phyloP scores from a whole-genome alignment of 139 green algal species.

The Nannochloris sp. region DNA sequence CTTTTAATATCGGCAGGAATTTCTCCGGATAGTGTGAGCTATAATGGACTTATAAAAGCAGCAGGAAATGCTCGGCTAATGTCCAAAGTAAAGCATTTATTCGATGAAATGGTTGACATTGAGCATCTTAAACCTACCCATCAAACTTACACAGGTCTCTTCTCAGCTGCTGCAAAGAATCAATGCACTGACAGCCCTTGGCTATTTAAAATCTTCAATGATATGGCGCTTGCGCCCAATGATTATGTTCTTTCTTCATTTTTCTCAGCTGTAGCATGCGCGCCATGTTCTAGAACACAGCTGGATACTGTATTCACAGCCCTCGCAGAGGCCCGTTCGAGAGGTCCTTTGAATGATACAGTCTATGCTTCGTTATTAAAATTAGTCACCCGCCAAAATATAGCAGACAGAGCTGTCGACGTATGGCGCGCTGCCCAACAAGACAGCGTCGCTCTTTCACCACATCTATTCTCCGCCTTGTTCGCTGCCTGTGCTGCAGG shows the following conservation, averaged over 20 bases:
- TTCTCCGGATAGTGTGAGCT: conserved; percentile 34
- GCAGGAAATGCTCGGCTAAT: conserved; percentile 5
- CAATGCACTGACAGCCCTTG: conserved; percentile 11
- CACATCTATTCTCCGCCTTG: conserved; percentile 36
- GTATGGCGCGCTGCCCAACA: conserved; percentile 35
- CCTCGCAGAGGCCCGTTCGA: conserved; percentile 8
- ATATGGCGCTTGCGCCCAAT: conserved; percentile 24
- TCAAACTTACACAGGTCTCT: conserved; percentile 34
- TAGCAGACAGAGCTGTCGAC: conserved; percentile 29
- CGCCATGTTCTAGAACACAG: conserved; percentile 19
- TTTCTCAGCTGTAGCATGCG: conserved; percentile 26
- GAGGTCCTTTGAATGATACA: background rate
- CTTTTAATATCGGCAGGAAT: conserved; percentile 22
- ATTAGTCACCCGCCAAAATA: conserved; percentile 21
- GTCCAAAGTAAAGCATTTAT: conserved; percentile 3
- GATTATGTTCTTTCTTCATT: conserved; percentile 36
- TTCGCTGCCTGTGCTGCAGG: conserved; percentile 28
- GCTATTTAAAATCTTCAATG: conserved; percentile 15
- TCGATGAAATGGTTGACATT: conserved; percentile 9
- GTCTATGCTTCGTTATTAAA: conserved; percentile 29
- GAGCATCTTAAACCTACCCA: conserved; percentile 14
- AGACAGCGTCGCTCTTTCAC: conserved; percentile 20
- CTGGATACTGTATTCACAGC: conserved; percentile 29
- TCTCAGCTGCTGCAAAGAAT: conserved; percentile 16
- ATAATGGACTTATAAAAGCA: conserved; percentile 40